These are phyloP conservation scores for Rubroshorea leprosula DNA, from an alignment of 345 rosid genomes.

Conservation along the genomic window DNA sequence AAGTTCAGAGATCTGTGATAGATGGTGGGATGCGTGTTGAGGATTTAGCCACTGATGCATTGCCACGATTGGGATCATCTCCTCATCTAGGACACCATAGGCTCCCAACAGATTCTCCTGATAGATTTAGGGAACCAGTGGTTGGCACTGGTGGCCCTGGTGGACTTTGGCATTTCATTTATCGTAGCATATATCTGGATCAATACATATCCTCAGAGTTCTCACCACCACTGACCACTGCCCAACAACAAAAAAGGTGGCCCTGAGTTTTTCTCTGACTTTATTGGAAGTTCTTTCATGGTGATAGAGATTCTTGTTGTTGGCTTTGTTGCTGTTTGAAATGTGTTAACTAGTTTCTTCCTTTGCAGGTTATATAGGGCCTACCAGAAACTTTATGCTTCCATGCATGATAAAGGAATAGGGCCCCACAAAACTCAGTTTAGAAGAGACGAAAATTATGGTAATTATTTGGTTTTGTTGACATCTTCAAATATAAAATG, in stretches of 20 bases:
- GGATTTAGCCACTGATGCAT: slow-evolving; percentile 62
- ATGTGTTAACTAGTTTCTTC: slow-evolving; percentile 13
- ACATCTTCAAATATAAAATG: too few relatives aligned
- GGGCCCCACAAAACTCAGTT: slow-evolving; percentile 97
- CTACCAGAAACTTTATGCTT: slow-evolving; percentile 76
- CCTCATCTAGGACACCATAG: slow-evolving; percentile 41
- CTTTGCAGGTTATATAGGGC: slow-evolving; percentile 85
- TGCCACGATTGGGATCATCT: slow-evolving; percentile 46
- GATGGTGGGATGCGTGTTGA: slow-evolving; percentile 97
- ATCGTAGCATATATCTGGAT: slow-evolving; percentile 91
- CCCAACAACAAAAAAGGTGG: slow-evolving; percentile 79
- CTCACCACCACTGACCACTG: slow-evolving; percentile 70
- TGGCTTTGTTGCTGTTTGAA: slow-evolving; percentile 1
- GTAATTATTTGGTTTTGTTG: slow-evolving; percentile 29
- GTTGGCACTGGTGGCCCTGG: slow-evolving; percentile 85
- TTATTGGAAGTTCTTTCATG: neutral
- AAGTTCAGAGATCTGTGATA: slow-evolving; percentile 75
- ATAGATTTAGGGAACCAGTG: slow-evolving; percentile 42
- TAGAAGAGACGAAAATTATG: slow-evolving; percentile 86
- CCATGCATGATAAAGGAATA: slow-evolving; percentile 81
- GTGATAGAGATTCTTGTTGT: neutral
- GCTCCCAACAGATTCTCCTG: slow-evolving; percentile 39
- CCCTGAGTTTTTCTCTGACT: slow-evolving; percentile 3
- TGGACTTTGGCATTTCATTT: slow-evolving; percentile 98
- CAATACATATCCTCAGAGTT: slow-evolving; percentile 91